These are phyloP conservation scores for Talaromyces sp. DNA, from an alignment of 2,329 filamentous ascomycete genomes.

Conservation along the genomic window DNA sequence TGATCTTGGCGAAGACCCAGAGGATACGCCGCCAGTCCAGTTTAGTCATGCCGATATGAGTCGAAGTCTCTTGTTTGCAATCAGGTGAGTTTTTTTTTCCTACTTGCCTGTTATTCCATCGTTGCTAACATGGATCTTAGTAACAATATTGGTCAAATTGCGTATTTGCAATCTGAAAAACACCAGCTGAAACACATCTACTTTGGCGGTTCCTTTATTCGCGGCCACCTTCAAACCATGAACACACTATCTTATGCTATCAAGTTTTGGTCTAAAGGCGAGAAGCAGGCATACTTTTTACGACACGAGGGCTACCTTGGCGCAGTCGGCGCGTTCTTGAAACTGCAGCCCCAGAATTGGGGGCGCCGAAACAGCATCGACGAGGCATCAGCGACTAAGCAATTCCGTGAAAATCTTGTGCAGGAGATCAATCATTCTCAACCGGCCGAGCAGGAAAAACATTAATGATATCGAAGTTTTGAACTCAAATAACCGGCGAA, in stretches of 20 bases:
- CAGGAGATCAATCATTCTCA: neutral
- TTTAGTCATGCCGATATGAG: constrained; percentile 86
- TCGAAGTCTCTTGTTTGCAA: constrained; percentile 85
- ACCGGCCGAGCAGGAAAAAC: neutral
- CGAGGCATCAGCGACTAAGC: constrained; percentile 32
- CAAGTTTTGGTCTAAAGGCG: constrained; percentile 92
- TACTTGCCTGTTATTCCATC: neutral
- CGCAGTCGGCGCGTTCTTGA: constrained; percentile 88
- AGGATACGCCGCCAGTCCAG: constrained; percentile 27
- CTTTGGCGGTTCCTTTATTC: constrained; percentile 95
- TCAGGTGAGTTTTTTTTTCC: constrained; percentile 50
- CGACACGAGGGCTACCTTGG: constrained; percentile 95
- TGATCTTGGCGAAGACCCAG: constrained; percentile 34
- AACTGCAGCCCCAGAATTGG: constrained; percentile 87
- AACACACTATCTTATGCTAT: constrained; percentile 96
- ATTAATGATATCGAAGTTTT: neutral
- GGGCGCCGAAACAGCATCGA: constrained; percentile 77
- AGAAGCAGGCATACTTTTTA: constrained; percentile 93
- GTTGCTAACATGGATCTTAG: constrained; percentile 40
- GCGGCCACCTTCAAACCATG: constrained; percentile 95
- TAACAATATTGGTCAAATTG: constrained; percentile 98
- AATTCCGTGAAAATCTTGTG: constrained; percentile 7
- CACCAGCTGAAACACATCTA: constrained; percentile 90
- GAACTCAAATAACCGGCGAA: neutral
- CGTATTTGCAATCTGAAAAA: constrained; percentile 94